phyloP scores from a whole-genome alignment of 148 eudicot species.

The Vaccinium myrtillus region DNA sequence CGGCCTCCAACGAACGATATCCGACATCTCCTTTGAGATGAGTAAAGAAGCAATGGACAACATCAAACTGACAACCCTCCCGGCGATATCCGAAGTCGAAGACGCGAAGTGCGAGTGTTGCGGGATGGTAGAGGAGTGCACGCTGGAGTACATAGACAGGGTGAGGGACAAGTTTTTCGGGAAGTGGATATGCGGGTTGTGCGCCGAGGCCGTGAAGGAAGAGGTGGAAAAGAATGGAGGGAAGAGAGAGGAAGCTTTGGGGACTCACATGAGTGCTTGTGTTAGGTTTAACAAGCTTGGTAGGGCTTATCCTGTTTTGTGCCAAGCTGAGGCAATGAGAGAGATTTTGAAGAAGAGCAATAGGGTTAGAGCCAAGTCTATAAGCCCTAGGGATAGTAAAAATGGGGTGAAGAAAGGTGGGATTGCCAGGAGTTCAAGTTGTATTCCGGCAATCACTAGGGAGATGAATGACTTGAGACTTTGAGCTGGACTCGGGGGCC shows the following conservation, averaged over 20 bases:
- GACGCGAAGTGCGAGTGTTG: slow-evolving; percentile 86
- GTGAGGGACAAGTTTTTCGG: slow-evolving; percentile 52
- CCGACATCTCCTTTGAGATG: slow-evolving; percentile 62
- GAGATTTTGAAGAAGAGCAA: slow-evolving; percentile 64
- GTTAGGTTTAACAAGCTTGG: slow-evolving; percentile 71
- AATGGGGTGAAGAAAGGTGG: slow-evolving; percentile 43
- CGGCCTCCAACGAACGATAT: slow-evolving; percentile 54
- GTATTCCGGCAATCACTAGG: slow-evolving; percentile 64
- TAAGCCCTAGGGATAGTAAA: slow-evolving; percentile 45
- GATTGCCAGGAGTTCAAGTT: slow-evolving; percentile 76
- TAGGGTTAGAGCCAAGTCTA: slow-evolving; percentile 49
- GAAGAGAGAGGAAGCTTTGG: slow-evolving; percentile 52
- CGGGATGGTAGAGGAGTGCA: slow-evolving; percentile 84
- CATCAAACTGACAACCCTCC: slow-evolving; percentile 21
- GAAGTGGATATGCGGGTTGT: slow-evolving; percentile 71
- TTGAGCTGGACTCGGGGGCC: too few relatives aligned
- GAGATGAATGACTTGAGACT: slow-evolving; percentile 33
- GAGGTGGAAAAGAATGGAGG: slow-evolving; percentile 72
- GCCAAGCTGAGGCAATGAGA: slow-evolving; percentile 78
- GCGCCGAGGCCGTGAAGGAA: slow-evolving; percentile 63
- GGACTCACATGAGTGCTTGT: slow-evolving; percentile 66
- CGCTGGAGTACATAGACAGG: slow-evolving; percentile 53
- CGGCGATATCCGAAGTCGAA: slow-evolving; percentile 62
- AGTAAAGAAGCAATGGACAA: slow-evolving; percentile 35
- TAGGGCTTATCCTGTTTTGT: slow-evolving; percentile 70